Evolutionary conservation across 2,329 filamentous ascomycete genomes (phyloP), one percentile per base, ranked within the genome.

Genomic region (Trichoderma afroharzianum): DNA sequence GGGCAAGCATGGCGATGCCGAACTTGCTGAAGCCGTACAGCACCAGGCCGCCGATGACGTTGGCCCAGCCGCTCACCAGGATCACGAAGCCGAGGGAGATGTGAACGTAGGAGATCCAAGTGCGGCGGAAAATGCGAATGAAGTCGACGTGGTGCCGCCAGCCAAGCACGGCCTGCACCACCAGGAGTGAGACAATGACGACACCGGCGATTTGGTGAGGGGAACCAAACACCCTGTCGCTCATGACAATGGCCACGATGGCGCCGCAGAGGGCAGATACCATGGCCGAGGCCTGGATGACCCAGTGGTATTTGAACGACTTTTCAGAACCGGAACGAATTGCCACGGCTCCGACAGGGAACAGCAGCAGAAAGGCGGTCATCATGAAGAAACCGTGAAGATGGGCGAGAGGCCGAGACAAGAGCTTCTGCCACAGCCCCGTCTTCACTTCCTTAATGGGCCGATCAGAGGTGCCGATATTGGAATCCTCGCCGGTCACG

Each of bases 141-240:
- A 75, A 75, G 32, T 70, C 57, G 12, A 75, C 30, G 53, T 76
- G 74, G 33, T 76, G 74, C n/a, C 71, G 73, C 71, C 72, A 75
- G 43, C 74, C 74, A 1, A 75, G 39, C 9, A 55, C 50, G 5
- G 71, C 71, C 12, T 75, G 74, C 6, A 72, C 58, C 1, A 67
- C 5, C 6, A 76, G 66, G 11, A 73, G 47, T 1, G 26, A 50
- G 36, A 72, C 59, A 24, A 76, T 68, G 6, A 28, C 30, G 4
- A 74, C 6, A 7, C 74, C 74, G 36, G 73, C 55, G 9, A 74
- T 68, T 47, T 75, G 73, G 55, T 76, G 74, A 30, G 72, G 47
- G 4, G 70, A 68, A 55, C 32, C 62, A 47, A 64, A 68, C 36
- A 72, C 32, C 14, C 24, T 33, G n/a, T 69, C 30, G 39, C 68